Base-by-base conservation (phyloP, 352 stramenopile species). In the Blastocystis sp. region DNA sequence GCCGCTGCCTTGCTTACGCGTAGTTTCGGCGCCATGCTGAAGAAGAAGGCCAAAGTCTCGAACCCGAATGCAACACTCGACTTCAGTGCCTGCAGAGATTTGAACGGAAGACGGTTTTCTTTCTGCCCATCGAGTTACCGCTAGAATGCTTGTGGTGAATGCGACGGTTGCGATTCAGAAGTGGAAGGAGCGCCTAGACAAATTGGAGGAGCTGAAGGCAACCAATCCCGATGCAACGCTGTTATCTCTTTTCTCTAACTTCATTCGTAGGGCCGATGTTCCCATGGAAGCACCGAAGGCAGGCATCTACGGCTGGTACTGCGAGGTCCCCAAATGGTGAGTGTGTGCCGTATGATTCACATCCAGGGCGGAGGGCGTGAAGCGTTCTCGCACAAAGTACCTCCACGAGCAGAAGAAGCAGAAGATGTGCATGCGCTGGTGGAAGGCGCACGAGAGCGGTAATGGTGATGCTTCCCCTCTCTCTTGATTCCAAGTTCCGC, bases 121-220 rank as follows among this genome's bases (percentile, higher is more conserved):
- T 28, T 17, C 38, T 14, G 14, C 3, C 2, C 4, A 9, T 70
- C 21, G 21, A 45, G 10, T 82, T 4, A 66, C 4, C n/a, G 14
- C 11, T 82, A 82, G 74, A 23, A 88, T 88, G 78, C 65, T 28
- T 0, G 65, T 59, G 21, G 78, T 88, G 14, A 88, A 88, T 34
- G 78, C 78, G 21, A 23, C 52, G 0, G 67, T 88, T 40, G 78
- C 78, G 17, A 88, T 88, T 62, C 45, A 88, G 60, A 88, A 88
- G 60, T 88, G 78, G 78, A 88, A 79, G 28, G 78, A 88, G 45
- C 64, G 64, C 56, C 38, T 65, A 19, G 62, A 88, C 28, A 69
- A 71, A 64, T 28, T 88, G 28, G 78, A 88, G 43, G 78, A 88
- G 67, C 45, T 88, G 61, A 88, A 88, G 60, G 78, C 78, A 14